Evolutionary conservation across 2,329 filamentous ascomycete genomes (phyloP).

Genomic region (Monilinia polystroma): DNA sequence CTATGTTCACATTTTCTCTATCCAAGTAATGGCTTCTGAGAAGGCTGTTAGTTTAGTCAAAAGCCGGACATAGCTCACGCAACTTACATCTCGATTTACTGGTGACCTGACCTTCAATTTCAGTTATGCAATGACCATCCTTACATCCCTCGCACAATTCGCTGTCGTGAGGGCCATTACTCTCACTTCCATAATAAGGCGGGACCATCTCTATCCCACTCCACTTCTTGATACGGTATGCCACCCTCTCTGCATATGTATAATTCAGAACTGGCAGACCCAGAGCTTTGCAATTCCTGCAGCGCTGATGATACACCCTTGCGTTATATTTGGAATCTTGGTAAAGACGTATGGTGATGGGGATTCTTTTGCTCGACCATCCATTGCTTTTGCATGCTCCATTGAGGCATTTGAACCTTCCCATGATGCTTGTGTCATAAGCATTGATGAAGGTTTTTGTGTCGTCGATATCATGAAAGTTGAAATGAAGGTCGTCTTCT

Average conservation of each 20-base stretch:
- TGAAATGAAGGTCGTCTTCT: conserved; percentile 38
- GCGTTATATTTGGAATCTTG: conserved; percentile 44
- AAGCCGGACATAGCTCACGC: too few species aligned
- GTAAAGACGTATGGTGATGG: conserved; percentile 47
- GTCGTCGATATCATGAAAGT: conserved; percentile 40
- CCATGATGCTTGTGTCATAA: conserved; percentile 46
- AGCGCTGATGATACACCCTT: conserved; percentile 47
- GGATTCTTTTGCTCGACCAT: conserved; percentile 46
- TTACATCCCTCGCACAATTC: conserved; percentile 35
- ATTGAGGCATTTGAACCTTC: conserved; percentile 44
- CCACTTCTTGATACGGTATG: conserved; percentile 47
- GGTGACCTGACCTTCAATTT: too few species aligned
- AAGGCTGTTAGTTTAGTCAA: too few species aligned
- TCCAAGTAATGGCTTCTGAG: too few species aligned
- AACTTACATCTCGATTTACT: too few species aligned
- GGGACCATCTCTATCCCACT: conserved; percentile 32
- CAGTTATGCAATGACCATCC: conserved; percentile 5
- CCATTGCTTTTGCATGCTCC: conserved; percentile 36
- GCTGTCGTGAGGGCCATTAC: conserved; percentile 29
- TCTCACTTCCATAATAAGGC: conserved; percentile 25
- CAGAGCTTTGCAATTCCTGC: conserved; percentile 41
- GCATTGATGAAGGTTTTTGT: conserved; percentile 31
- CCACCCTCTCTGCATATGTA: conserved; percentile 46
- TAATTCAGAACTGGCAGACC: conserved; percentile 41
- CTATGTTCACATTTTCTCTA: too few species aligned